Conservation (phyloP, 345 rosid species). For the Balakata baccata region DNA sequence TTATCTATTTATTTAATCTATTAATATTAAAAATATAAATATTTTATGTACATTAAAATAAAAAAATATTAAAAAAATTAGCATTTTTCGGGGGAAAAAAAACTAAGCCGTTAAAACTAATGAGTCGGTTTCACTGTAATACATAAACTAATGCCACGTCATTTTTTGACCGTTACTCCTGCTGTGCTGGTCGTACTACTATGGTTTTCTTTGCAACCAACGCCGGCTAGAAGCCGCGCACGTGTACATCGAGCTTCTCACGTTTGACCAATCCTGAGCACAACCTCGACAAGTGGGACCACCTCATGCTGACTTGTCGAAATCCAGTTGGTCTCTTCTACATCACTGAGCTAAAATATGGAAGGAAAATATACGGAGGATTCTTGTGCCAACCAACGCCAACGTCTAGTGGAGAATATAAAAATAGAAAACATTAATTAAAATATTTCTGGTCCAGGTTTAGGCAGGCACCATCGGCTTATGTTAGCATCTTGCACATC, state of each 20-base stretch:
- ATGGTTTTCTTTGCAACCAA: background rate
- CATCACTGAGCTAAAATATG: too few species aligned
- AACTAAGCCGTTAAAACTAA: too few species aligned
- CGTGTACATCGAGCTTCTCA: background rate
- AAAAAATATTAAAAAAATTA: too few species aligned
- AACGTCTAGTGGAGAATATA: slow-evolving; percentile 6
- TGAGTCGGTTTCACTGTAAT: too few species aligned
- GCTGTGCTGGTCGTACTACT: too few species aligned
- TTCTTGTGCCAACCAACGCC: background rate
- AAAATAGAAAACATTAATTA: background rate
- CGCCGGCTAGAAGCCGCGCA: slow-evolving; percentile 9
- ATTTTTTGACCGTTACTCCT: slow-evolving; percentile 12
- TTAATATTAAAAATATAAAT: too few species aligned
- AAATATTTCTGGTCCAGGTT: slow-evolving; percentile 1
- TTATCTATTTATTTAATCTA: too few species aligned
- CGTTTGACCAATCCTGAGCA: background rate
- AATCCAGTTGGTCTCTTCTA: background rate
- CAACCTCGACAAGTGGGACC: background rate
- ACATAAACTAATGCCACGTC: slow-evolving; percentile 9
- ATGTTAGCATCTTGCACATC: slow-evolving; percentile 23
- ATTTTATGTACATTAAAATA: too few species aligned
- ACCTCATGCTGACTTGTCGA: background rate
- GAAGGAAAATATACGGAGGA: background rate
- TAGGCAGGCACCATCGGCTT: slow-evolving; percentile 25
- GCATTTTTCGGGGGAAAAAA: too few species aligned